Evolutionary conservation across 352 stramenopile species (phyloP), one percentile per base, ranked within the genome.

Genomic region (Globisporangium polare): DNA sequence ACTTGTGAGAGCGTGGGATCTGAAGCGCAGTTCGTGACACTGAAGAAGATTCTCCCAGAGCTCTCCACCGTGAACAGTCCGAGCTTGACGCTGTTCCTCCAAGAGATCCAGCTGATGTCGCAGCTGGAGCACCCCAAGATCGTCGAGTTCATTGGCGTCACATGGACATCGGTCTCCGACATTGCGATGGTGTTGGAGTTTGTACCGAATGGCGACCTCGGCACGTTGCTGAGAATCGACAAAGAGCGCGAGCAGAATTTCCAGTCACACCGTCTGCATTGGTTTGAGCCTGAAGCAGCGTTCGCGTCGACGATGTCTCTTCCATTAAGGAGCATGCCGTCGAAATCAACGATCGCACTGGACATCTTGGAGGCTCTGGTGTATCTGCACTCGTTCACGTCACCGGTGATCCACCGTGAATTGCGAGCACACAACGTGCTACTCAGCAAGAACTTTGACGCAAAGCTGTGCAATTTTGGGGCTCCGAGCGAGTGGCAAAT

Each of bases 21-120:
- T 13, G 50, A 60, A 56, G 33, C 22, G 33, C 59, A 65, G 29
- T 58, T 65, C 22, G 59, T 65, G 37, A 60, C 50, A n/a, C 24
- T 95, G 17, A 95, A 93, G 68, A 92, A 92, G 61, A 89, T 92
- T 51, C 58, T 95, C 20, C 86, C 86, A 0, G 86, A 95, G 45
- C 65, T 95, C 15, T 71, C 71, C 15, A 74, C 74, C 27, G 68
- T 72, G 26, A 56, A 69, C 45, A 49, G 43, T 22, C 27, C 52
- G 15, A 62, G 37, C 17, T 17, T 62, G 9, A 54, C 22, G 52
- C 27, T 33, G 0, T 95, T 95, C 53, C 74, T 93, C 53, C 80
- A 90, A 12, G 86, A 95, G 65, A 94, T 94, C 62, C 88, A 89
- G 67, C 77, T 95, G 22, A 86, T 77, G 47, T 86, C 86, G 27